phyloP scores from a whole-genome alignment of 176 grass and related monocot genomes.

The Hsuehochloa calcarea region DNA sequence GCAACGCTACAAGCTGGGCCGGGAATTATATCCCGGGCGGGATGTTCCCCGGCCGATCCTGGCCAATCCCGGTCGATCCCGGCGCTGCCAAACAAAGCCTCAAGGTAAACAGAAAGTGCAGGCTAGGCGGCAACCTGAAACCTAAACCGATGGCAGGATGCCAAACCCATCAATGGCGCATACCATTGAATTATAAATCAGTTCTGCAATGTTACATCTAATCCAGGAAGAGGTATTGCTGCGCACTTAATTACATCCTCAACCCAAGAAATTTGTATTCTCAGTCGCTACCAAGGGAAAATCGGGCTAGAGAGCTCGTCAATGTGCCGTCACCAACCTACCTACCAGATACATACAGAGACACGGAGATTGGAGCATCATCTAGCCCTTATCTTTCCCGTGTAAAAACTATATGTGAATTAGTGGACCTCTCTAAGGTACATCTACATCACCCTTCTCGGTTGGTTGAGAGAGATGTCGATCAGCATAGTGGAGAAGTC shows the following conservation, averaged over 20 bases:
- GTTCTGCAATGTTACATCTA: constrained; percentile 22
- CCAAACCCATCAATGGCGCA: not conserved
- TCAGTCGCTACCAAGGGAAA: constrained; percentile 12
- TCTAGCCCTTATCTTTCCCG: constrained; percentile 34
- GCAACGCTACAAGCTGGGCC: too few relatives aligned
- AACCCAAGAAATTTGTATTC: constrained; percentile 21
- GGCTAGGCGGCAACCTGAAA: too few relatives aligned
- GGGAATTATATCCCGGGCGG: too few relatives aligned
- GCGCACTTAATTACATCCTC: constrained; percentile 41
- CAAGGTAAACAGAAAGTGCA: too few relatives aligned
- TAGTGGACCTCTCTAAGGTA: constrained; percentile 43
- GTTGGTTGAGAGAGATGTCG: constrained; percentile 53
- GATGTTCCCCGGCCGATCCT: too few relatives aligned
- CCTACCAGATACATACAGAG: constrained; percentile 3
- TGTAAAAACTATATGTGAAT: constrained; percentile 37
- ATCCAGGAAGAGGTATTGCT: constrained; percentile 37
- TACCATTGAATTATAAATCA: not conserved
- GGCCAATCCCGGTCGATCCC: too few relatives aligned
- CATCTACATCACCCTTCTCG: constrained; percentile 27
- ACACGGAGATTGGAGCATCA: constrained; percentile 16
- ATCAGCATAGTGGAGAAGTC: constrained; percentile 86
- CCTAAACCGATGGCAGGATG: too few relatives aligned
- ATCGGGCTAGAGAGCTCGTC: constrained; percentile 30
- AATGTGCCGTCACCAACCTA: constrained; percentile 20
- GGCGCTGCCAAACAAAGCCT: too few relatives aligned